Percentiles rank a stretch among this genome's conserved stretches.
phyloP scores from a whole-genome alignment of 306 rosid species.

The Trifolium dubium region DNA sequence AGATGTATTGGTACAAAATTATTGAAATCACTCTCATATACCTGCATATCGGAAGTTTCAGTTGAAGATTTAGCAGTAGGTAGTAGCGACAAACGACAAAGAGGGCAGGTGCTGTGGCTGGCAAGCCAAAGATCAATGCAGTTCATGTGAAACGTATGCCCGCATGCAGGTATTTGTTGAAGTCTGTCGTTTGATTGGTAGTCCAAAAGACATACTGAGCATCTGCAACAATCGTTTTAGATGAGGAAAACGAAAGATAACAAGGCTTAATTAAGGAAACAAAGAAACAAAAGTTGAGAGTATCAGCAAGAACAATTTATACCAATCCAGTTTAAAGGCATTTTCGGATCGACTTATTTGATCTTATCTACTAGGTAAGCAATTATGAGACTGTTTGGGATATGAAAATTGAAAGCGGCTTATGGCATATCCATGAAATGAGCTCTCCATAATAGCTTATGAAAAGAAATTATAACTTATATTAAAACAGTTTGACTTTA shows the following conservation, averaged over 20 bases:
- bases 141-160: slow-evolving; percentile 80
- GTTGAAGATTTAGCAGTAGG: slow-evolving; percentile 52
- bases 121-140: slow-evolving; percentile 94
- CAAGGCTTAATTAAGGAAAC: background rate
- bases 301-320: slow-evolving; percentile 4
- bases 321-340: background rate
- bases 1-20: slow-evolving; percentile 20
- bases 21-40: slow-evolving; percentile 33
- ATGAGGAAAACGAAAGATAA: slow-evolving; percentile 34
- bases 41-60: slow-evolving; percentile 46
- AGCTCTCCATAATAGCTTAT: background rate
- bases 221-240: slow-evolving; percentile 50
- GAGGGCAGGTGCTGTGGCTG: slow-evolving; percentile 88
- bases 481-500: background rate
- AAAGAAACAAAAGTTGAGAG: background rate
- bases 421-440: background rate
- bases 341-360: background rate
- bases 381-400: background rate
- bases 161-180: slow-evolving; percentile 87
- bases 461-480: background rate
- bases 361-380: background rate
- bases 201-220: slow-evolving; percentile 87
- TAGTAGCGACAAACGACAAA: slow-evolving; percentile 82
- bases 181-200: slow-evolving; percentile 83
- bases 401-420: too few relatives aligned